phyloP scores from a whole-genome alignment of 2,329 filamentous ascomycete species.

The Penicillium sclerotigenum region DNA sequence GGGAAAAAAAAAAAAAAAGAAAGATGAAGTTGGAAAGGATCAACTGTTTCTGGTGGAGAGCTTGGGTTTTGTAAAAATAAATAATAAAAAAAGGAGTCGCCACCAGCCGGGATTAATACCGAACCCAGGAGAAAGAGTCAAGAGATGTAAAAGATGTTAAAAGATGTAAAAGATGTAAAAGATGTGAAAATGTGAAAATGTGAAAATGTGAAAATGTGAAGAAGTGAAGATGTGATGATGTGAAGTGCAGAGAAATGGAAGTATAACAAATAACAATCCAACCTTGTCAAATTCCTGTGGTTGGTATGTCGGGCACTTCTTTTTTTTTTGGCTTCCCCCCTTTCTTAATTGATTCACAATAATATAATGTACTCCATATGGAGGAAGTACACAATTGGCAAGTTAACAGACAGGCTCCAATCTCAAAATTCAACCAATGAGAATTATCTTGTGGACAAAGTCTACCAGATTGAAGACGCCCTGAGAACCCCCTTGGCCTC shows the following conservation, averaged over 20 bases:
- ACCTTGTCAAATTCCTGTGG: slow-evolving; percentile 7
- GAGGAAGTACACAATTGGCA: neutral
- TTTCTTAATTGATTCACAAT: neutral
- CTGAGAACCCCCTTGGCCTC: neutral
- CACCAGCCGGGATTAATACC: slow-evolving; percentile 2
- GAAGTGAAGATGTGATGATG: neutral
- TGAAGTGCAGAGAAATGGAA: neutral
- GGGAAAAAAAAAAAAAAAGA: too few species aligned
- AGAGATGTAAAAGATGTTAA: too few species aligned
- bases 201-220: neutral
- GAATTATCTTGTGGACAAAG: neutral
- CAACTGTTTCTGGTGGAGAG: neutral
- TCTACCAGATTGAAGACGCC: slow-evolving; percentile 1
- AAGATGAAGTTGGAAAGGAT: neutral
- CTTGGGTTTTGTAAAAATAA: neutral
- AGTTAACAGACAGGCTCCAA: slow-evolving; percentile 2
- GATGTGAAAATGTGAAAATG: neutral
- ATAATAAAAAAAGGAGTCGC: slow-evolving; percentile 1
- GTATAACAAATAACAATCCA: neutral
- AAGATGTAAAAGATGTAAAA: neutral
- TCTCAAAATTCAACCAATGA: neutral
- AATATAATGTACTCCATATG: neutral
- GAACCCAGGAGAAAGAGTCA: neutral
- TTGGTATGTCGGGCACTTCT: slow-evolving; percentile 8
- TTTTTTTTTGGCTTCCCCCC: neutral